These are phyloP conservation scores for Phytopythium montanum DNA, from an alignment of 352 stramenopile species.

Conservation along the genomic window DNA sequence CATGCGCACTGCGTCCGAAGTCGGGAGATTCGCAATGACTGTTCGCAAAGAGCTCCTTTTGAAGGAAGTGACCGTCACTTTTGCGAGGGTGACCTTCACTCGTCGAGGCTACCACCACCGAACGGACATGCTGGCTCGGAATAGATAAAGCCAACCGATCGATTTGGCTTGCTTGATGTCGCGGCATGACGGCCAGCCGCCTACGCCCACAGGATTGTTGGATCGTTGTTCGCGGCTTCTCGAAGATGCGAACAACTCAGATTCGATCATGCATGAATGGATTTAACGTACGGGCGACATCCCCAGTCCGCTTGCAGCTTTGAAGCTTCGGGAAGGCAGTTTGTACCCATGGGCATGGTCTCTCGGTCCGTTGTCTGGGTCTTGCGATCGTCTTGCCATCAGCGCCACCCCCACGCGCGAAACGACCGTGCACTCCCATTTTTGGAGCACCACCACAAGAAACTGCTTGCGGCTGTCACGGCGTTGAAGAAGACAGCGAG, in stretches of 20 bases:
- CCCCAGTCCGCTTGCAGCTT: no score
- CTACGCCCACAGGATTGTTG: slow-evolving; percentile 5
- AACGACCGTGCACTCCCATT: no score
- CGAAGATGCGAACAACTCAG: background rate
- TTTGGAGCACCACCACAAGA: slow-evolving; percentile 1
- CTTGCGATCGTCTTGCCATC: no score
- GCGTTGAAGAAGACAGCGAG: background rate
- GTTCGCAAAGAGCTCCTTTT: background rate
- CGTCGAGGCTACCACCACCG: background rate
- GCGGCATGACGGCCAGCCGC: no score
- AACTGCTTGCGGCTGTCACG: background rate
- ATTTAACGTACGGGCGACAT: no score
- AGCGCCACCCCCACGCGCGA: no score
- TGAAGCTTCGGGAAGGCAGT: no score
- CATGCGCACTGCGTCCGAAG: background rate
- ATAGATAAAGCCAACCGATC: no score
- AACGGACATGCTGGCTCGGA: background rate
- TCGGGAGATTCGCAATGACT: background rate
- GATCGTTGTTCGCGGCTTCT: slow-evolving; percentile 1
- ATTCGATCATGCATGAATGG: background rate
- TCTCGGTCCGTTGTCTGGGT: no score
- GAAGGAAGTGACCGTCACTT: background rate
- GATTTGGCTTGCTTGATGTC: background rate
- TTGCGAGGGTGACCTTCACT: slow-evolving; percentile 3
- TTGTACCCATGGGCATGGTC: no score